Evolutionary conservation across 1,139 yeast species (phyloP).

Genomic region (Geotrichum fermentans): DNA sequence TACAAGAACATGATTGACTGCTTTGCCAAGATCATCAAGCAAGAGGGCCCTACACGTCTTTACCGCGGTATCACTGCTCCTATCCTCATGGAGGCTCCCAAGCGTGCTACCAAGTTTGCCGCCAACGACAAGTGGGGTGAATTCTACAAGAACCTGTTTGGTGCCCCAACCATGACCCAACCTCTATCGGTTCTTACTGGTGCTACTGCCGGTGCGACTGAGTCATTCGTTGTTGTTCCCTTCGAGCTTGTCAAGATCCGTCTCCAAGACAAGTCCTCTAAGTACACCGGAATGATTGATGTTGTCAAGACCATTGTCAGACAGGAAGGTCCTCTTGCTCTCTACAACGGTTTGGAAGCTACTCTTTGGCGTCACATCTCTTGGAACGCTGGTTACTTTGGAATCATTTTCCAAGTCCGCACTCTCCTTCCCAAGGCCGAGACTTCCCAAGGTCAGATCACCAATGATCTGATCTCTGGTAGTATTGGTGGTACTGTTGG

Average conservation of each 20-base stretch:
- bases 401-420: constrained; percentile 86
- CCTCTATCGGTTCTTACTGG: constrained; percentile 86
- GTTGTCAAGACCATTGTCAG: constrained; percentile 69
- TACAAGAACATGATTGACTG: constrained; percentile 85
- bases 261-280: constrained; percentile 81
- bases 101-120: constrained; percentile 91
- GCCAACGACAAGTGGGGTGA: constrained; percentile 97
- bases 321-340: constrained; percentile 72
- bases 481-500: constrained; percentile 96
- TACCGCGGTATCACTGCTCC: constrained; percentile 96
- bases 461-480: constrained; percentile 87
- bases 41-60: constrained; percentile 78
- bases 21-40: constrained; percentile 70
- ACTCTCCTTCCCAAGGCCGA: constrained; percentile 72
- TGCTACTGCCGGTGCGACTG: constrained; percentile 97
- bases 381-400: constrained; percentile 99
- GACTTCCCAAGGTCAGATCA: constrained; percentile 62
- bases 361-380: constrained; percentile 94
- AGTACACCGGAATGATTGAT: constrained; percentile 80
- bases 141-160: constrained; percentile 69
- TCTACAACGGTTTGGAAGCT: constrained; percentile 93
- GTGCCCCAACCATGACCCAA: constrained; percentile 67
- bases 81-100: constrained; percentile 98
- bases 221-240: constrained; percentile 93
- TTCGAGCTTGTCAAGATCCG: constrained; percentile 83